These are phyloP conservation scores for Phaffomyces antillensis DNA, from an alignment of 805 yeast genomes.

Conservation along the genomic window DNA sequence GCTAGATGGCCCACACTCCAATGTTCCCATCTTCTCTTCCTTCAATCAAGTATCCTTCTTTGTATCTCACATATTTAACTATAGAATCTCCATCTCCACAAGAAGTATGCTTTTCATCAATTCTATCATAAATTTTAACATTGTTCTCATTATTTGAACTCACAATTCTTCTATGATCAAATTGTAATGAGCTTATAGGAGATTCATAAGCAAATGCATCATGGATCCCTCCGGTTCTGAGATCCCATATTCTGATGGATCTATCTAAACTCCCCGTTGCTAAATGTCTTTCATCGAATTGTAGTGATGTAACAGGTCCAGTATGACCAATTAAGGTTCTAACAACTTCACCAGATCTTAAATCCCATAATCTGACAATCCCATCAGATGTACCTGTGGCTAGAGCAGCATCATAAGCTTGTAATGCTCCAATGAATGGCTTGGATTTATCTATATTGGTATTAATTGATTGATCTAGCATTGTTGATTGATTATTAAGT, in stretches of 20 bases:
- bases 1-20: slow-evolving; percentile 54
- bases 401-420: slow-evolving; percentile 67
- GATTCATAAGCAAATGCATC: slow-evolving; percentile 57
- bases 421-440: slow-evolving; percentile 58
- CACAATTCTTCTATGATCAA: slow-evolving; percentile 52
- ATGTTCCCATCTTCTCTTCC: slow-evolving; percentile 55
- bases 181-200: slow-evolving; percentile 49
- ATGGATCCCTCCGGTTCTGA: slow-evolving; percentile 55
- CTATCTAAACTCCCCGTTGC: slow-evolving; percentile 60
- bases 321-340: slow-evolving; percentile 61
- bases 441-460: slow-evolving; percentile 8
- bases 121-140: slow-evolving; percentile 53
- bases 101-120: slow-evolving; percentile 43
- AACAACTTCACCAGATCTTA: slow-evolving; percentile 61
- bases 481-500: slow-evolving; percentile 10
- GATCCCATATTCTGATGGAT: slow-evolving; percentile 65
- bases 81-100: slow-evolving; percentile 35
- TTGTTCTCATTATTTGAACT: slow-evolving; percentile 42
- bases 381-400: slow-evolving; percentile 80
- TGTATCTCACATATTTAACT: slow-evolving; percentile 41
- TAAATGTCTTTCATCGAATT: slow-evolving; percentile 59
- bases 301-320: slow-evolving; percentile 58
- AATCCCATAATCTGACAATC: slow-evolving; percentile 67
- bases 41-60: slow-evolving; percentile 60
- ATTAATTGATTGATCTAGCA: slow-evolving; percentile 8